Percentiles rank a stretch among this genome's conserved stretches.
These are phyloP conservation scores for Citrus inodora DNA, from an alignment of 345 rosid species.

Conservation along the genomic window DNA sequence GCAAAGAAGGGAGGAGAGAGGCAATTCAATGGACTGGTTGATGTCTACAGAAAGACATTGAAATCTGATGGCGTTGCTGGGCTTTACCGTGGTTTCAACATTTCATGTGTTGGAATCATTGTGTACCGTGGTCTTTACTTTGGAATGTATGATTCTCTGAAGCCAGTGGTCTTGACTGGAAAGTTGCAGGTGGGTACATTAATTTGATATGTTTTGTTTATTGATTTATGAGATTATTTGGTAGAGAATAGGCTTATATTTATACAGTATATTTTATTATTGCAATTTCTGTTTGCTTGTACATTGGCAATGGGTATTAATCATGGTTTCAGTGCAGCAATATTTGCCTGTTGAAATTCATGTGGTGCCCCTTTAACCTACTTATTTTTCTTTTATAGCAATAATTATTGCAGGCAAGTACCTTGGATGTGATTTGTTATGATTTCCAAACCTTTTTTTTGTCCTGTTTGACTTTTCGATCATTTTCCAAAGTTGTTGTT, in stretches of 20 bases:
- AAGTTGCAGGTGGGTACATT: constrained; percentile 42
- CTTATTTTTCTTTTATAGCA: neutral
- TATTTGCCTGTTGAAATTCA: neutral
- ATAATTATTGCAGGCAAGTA: neutral
- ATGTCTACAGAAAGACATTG: constrained; percentile 78
- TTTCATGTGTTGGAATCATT: constrained; percentile 77
- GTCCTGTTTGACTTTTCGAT: too few relatives aligned
- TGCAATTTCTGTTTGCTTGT: neutral
- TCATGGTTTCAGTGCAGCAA: neutral
- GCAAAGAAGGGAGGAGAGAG: constrained; percentile 87
- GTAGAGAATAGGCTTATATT: neutral
- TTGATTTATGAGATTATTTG: neutral
- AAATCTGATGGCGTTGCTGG: constrained; percentile 76
- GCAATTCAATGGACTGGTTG: constrained; percentile 77
- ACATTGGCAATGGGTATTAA: neutral
- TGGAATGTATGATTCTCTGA: constrained; percentile 84
- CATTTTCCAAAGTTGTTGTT: too few relatives aligned
- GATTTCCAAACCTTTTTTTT: too few relatives aligned
- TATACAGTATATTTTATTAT: neutral
- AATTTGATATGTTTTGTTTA: neutral
- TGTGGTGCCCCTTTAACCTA: neutral
- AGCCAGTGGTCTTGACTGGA: constrained; percentile 71
- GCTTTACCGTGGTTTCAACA: constrained; percentile 86
- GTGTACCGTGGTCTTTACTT: constrained; percentile 89
- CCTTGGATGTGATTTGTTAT: neutral